A percentile compares a stretch with the other conserved stretches of the same genome.
These are phyloP conservation scores for Amanita pallidorosea DNA, from an alignment of 768 basidiomycete species.

Conservation along the genomic window DNA sequence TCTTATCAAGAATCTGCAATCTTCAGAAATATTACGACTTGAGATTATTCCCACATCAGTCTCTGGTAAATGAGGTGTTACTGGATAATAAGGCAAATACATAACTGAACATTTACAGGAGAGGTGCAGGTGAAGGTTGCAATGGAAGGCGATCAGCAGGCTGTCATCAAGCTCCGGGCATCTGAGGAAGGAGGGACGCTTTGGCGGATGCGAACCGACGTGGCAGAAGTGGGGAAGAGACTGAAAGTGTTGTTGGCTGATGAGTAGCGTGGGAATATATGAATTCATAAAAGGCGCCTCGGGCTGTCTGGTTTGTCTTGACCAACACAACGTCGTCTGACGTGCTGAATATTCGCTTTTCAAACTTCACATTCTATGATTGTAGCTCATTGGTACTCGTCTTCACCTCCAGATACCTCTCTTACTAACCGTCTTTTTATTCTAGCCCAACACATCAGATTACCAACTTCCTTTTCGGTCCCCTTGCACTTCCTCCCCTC, in stretches of 20 bases:
- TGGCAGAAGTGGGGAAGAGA: slow-evolving; percentile 27
- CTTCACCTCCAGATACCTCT: slow-evolving; percentile 4
- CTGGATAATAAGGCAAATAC: too few species aligned
- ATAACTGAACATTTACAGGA: background rate
- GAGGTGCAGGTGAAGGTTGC: background rate
- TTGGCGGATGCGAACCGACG: slow-evolving; percentile 55
- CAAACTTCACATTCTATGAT: slow-evolving; percentile 39
- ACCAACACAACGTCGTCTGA: too few species aligned
- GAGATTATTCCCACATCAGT: slow-evolving; percentile 50
- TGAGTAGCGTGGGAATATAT: background rate
- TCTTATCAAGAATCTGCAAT: slow-evolving; percentile 44
- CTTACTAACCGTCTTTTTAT: slow-evolving; percentile 7
- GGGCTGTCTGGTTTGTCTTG: too few species aligned
- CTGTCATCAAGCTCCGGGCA: slow-evolving; percentile 43
- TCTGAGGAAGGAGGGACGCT: slow-evolving; percentile 62
- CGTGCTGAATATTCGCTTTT: too few species aligned
- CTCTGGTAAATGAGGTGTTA: slow-evolving; percentile 28
- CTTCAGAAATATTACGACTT: slow-evolving; percentile 28
- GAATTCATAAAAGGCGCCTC: too few species aligned
- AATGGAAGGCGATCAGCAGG: slow-evolving; percentile 4
- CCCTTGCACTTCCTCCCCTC: slow-evolving; percentile 46
- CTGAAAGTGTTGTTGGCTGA: slow-evolving; percentile 33
- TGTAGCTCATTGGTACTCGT: slow-evolving; percentile 29
- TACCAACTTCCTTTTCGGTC: slow-evolving; percentile 50
- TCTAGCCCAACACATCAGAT: slow-evolving; percentile 38